A percentile compares a stretch with the other conserved stretches of the same genome.
phyloP scores from a whole-genome alignment of 768 basidiomycete genomes.

The Lactarius indigo region DNA sequence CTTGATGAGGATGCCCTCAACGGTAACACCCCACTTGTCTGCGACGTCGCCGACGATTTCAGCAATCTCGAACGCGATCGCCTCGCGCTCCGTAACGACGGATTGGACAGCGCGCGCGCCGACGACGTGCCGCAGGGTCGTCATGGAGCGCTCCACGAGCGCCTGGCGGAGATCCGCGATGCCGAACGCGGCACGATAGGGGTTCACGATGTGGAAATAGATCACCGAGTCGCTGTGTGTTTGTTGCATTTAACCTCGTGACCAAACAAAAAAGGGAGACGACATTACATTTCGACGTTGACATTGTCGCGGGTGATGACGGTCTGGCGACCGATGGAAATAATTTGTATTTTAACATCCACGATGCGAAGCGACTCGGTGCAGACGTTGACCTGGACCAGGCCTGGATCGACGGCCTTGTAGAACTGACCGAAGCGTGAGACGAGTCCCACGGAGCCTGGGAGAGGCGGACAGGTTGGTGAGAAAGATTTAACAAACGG shows the following conservation, averaged over 20 bases:
- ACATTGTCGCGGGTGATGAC: slow-evolving; percentile 98
- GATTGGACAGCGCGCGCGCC: slow-evolving; percentile 93
- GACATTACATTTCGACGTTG: slow-evolving; percentile 77
- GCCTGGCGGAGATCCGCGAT: slow-evolving; percentile 87
- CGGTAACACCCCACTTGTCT: slow-evolving; percentile 95
- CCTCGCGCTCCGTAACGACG: slow-evolving; percentile 95
- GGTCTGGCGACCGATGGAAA: slow-evolving; percentile 76
- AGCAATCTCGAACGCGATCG: slow-evolving; percentile 93
- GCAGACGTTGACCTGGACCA: slow-evolving; percentile 92
- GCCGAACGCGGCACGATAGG: slow-evolving; percentile 92
- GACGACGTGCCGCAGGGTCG: slow-evolving; percentile 95
- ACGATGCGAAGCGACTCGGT: slow-evolving; percentile 83
- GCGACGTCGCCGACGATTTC: slow-evolving; percentile 91
- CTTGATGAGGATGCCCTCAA: slow-evolving; percentile 94
- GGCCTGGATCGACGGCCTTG: slow-evolving; percentile 90
- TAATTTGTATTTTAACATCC: slow-evolving; percentile 96
- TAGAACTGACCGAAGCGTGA: slow-evolving; percentile 95
- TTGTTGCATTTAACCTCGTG: slow-evolving; percentile 36
- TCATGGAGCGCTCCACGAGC: slow-evolving; percentile 82
- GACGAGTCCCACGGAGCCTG: slow-evolving; percentile 87
- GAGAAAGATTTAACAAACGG: slow-evolving; percentile 5
- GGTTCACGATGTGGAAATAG: slow-evolving; percentile 86
- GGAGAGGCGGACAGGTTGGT: slow-evolving; percentile 24
- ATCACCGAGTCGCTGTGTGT: slow-evolving; percentile 80
- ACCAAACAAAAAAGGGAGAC: slow-evolving; percentile 15